Evolutionary conservation across 1,139 yeast genomes (phyloP).

Genomic region (Diutina scorzettiae): DNA sequence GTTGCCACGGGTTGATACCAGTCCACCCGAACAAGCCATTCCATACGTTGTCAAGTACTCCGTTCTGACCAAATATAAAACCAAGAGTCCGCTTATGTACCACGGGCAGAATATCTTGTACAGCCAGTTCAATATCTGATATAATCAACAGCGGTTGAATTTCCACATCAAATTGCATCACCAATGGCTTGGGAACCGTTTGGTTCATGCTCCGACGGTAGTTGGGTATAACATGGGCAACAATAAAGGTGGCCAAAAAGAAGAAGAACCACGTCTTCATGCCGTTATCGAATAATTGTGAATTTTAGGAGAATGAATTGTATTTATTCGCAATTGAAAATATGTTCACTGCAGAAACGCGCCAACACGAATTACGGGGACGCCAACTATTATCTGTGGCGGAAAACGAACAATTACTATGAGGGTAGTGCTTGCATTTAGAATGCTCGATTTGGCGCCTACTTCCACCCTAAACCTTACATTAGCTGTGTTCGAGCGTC

Average conservation of each 20-base stretch:
- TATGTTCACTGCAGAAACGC: no score
- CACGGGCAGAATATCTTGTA: background rate
- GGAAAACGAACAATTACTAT: no score
- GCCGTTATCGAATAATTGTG: no score
- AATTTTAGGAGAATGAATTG: no score
- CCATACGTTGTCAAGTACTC: background rate
- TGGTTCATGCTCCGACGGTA: background rate
- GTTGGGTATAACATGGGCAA: constrained; percentile 2
- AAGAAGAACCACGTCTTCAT: background rate
- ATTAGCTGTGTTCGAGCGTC: no score
- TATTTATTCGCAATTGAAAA: no score
- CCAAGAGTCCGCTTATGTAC: background rate
- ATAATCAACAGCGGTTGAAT: background rate
- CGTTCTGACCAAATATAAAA: background rate
- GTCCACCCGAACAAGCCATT: constrained; percentile 2
- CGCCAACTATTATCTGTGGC: no score
- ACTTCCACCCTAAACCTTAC: no score
- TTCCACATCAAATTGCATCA: constrained; percentile 1
- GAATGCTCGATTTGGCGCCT: no score
- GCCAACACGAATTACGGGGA: no score
- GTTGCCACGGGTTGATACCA: constrained; percentile 2
- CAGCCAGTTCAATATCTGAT: background rate
- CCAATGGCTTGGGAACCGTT: background rate
- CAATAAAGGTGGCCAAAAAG: background rate
- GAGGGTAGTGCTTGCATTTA: no score